Percentiles rank a stretch among this genome's conserved stretches.
These are phyloP conservation scores for Protomyces lactucae-debilis DNA, from an alignment of 1,139 yeast genomes.

Conservation along the genomic window DNA sequence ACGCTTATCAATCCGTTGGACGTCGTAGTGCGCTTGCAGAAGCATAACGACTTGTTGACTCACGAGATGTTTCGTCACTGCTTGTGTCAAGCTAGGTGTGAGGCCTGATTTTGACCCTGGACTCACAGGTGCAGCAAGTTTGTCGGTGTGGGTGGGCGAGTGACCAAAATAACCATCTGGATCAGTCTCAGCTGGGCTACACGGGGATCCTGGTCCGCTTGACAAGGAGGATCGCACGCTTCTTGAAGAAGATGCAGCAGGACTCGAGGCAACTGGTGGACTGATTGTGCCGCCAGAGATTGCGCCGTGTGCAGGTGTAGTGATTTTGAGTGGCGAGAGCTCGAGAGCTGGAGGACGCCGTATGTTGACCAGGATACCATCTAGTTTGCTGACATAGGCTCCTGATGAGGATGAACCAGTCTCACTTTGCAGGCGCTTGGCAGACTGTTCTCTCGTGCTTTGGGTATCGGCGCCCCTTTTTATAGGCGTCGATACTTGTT, in stretches of 20 bases:
- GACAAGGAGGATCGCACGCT: neutral
- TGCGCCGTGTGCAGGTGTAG: neutral
- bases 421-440: neutral
- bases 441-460: neutral
- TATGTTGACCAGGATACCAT: neutral
- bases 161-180: neutral
- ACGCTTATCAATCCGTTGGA: conserved; percentile 5
- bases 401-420: neutral
- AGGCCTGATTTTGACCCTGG: neutral
- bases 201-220: neutral
- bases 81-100: neutral
- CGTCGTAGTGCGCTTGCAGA: conserved; percentile 11
- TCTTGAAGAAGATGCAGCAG: neutral
- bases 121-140: neutral
- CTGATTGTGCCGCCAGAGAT: neutral
- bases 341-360: neutral
- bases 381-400: neutral
- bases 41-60: conserved; percentile 2
- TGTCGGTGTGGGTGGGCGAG: neutral
- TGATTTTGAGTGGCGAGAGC: neutral
- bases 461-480: neutral
- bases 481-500: neutral
- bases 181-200: neutral
- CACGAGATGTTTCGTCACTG: neutral
- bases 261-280: neutral